Conservation (phyloP, 2,329 filamentous ascomycete species). For the Keithomyces neogunnii region DNA sequence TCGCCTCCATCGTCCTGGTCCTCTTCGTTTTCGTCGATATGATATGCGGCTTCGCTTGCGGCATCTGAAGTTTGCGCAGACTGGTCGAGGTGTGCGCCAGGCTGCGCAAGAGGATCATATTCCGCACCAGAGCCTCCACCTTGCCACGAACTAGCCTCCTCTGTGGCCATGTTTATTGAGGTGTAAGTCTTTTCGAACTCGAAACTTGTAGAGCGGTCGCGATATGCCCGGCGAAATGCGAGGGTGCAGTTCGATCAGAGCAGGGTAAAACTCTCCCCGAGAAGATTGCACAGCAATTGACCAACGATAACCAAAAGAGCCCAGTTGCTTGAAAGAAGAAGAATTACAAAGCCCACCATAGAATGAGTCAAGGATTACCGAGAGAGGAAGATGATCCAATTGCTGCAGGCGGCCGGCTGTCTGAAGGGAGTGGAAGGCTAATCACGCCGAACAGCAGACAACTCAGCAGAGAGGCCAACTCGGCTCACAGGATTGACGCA, state of each 20-base stretch:
- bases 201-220: neutral
- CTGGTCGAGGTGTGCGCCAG: conserved; percentile 42
- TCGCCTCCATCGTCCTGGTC: conserved; percentile 46
- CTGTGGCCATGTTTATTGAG: conserved; percentile 25
- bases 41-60: conserved; percentile 39
- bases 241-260: neutral
- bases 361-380: neutral
- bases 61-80: conserved; percentile 41
- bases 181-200: neutral
- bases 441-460: neutral
- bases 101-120: conserved; percentile 47
- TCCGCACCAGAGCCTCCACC: conserved; percentile 45
- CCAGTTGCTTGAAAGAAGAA: neutral
- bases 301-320: neutral
- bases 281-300: neutral
- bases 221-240: neutral
- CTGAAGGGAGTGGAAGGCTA: too few species aligned
- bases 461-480: neutral
- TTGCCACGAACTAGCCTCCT: conserved; percentile 37
- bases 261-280: neutral
- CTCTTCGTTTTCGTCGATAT: conserved; percentile 42
- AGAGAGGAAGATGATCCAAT: neutral
- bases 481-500: neutral
- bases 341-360: neutral
- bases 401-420: neutral